These are phyloP conservation scores for Cotoneaster glaucophyllus DNA, from an alignment of 306 rosid species.

Conservation along the genomic window DNA sequence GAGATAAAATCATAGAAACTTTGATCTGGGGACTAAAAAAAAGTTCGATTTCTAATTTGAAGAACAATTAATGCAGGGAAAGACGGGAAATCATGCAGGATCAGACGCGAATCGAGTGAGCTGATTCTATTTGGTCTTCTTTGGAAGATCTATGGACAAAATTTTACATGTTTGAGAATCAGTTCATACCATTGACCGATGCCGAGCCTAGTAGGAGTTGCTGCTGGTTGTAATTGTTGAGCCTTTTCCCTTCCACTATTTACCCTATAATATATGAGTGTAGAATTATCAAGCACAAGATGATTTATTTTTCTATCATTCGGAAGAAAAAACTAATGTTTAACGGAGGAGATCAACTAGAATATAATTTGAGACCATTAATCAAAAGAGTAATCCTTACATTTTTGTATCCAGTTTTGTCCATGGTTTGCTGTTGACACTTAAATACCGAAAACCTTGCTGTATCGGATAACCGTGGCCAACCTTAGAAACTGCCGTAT, in stretches of 20 bases:
- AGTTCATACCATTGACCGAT: slow-evolving; percentile 16
- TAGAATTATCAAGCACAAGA: background rate
- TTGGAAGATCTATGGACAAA: no score
- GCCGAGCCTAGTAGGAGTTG: background rate
- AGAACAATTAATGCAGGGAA: no score
- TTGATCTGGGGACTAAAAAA: no score
- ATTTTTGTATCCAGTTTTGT: slow-evolving; percentile 17
- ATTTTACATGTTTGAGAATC: no score
- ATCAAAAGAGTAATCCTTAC: slow-evolving; percentile 13
- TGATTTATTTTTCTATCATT: background rate
- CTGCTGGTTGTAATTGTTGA: background rate
- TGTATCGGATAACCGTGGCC: slow-evolving; percentile 11
- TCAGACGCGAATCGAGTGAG: no score
- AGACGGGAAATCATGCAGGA: no score
- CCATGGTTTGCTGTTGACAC: slow-evolving; percentile 14
- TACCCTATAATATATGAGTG: background rate
- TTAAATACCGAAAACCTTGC: slow-evolving; percentile 24
- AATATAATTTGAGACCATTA: background rate
- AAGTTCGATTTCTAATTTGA: no score
- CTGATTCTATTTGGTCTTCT: no score
- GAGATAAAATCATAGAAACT: no score
- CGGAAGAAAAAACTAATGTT: background rate
- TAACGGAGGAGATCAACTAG: background rate
- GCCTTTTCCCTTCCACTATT: background rate
- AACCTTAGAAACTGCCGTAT: background rate